Percentiles rank a stretch among this genome's conserved stretches.
These are phyloP conservation scores for Rubroboletus pulcherrimus DNA, from an alignment of 768 basidiomycete genomes.

Conservation along the genomic window DNA sequence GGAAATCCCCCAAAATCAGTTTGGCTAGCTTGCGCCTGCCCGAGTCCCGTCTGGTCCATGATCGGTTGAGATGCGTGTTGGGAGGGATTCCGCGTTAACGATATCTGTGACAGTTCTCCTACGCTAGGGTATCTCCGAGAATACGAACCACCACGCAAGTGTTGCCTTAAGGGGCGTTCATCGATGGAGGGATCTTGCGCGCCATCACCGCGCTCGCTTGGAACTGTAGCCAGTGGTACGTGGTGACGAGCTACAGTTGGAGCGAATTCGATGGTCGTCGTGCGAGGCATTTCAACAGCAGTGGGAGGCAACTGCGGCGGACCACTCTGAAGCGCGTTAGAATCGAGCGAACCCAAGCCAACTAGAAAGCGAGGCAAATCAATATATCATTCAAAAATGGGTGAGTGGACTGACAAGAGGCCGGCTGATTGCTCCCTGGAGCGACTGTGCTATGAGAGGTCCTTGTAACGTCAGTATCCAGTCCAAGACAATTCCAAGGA, in stretches of 20 bases:
- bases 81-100: slow-evolving; percentile 17
- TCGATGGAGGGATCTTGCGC: background rate
- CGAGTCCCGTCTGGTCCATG: slow-evolving; percentile 15
- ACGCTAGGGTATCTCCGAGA: slow-evolving; percentile 13
- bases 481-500: background rate
- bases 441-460: slow-evolving; percentile 36
- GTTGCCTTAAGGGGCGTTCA: slow-evolving; percentile 7
- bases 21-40: slow-evolving; percentile 30
- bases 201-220: slow-evolving; percentile 25
- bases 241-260: slow-evolving; percentile 29
- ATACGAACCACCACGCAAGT: slow-evolving; percentile 7
- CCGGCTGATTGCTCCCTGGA: background rate
- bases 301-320: slow-evolving; percentile 3
- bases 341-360: slow-evolving; percentile 2
- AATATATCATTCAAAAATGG: background rate
- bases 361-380: slow-evolving; percentile 11
- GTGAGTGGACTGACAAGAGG: slow-evolving; percentile 11
- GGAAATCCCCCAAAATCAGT: slow-evolving; percentile 72
- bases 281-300: slow-evolving; percentile 33
- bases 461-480: slow-evolving; percentile 2
- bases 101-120: slow-evolving; percentile 12
- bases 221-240: slow-evolving; percentile 23
- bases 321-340: background rate
- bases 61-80: slow-evolving; percentile 7
- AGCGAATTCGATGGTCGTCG: slow-evolving; percentile 53